These are phyloP conservation scores for Coleophoma cylindrospora DNA, from an alignment of 2,329 filamentous ascomycete species.

Conservation along the genomic window DNA sequence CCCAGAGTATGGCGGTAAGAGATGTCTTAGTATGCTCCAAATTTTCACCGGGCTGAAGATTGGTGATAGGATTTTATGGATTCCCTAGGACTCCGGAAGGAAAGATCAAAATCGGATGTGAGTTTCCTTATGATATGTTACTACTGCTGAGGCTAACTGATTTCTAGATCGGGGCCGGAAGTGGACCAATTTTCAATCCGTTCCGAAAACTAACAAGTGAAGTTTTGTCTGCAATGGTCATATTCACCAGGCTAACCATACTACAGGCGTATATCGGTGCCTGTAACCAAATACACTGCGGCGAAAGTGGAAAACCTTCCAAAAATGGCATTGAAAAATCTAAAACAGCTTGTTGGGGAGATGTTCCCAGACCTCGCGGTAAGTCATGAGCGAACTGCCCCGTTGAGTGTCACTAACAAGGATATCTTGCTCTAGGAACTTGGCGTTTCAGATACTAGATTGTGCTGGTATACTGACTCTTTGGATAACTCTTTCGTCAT, in stretches of 20 bases:
- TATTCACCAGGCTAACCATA: neutral
- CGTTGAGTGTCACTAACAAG: neutral
- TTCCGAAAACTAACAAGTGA: neutral
- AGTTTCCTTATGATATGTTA: neutral
- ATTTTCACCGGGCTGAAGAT: neutral
- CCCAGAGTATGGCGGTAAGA: neutral
- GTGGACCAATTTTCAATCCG: slow-evolving; percentile 35
- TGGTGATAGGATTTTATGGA: slow-evolving; percentile 39
- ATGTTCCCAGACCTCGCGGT: neutral
- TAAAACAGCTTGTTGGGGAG: neutral
- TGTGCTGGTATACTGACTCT: slow-evolving; percentile 54
- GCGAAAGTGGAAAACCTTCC: neutral
- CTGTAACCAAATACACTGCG: neutral
- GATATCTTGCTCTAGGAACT: neutral
- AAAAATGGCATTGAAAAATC: neutral
- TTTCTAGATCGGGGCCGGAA: slow-evolving; percentile 37
- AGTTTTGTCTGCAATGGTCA: neutral
- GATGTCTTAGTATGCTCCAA: neutral
- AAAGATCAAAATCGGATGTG: slow-evolving; percentile 39
- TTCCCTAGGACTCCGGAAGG: slow-evolving; percentile 32
- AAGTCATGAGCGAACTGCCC: neutral
- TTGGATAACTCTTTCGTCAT: slow-evolving; percentile 47
- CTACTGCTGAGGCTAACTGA: neutral
- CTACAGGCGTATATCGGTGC: neutral
- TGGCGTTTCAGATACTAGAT: slow-evolving; percentile 29